A percentile compares a stretch with the other conserved stretches of the same genome.
Evolutionary conservation across 2,329 filamentous ascomycete species (phyloP).

Genomic region (Pseudohalonectria lignicola): DNA sequence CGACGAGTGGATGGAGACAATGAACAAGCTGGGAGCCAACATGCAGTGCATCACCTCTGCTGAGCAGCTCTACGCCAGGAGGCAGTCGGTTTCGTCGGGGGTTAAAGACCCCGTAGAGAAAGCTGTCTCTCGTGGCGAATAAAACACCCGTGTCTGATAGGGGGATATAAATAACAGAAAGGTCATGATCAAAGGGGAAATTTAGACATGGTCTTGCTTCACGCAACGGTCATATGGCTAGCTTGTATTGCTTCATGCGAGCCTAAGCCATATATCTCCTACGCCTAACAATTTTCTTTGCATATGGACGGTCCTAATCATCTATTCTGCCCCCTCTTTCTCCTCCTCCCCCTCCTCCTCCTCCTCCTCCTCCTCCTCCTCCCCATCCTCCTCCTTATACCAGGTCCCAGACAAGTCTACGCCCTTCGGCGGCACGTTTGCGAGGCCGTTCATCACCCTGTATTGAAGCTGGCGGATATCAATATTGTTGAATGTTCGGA

Average conservation of each 20-base stretch:
- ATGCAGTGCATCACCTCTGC: conserved; percentile 80
- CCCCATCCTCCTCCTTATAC: conserved; percentile 10
- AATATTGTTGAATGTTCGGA: conserved; percentile 27
- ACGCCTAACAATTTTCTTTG: too few relatives aligned
- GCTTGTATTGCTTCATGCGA: too few relatives aligned
- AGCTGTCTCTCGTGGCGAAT: too few relatives aligned
- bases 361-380: conserved; percentile 6
- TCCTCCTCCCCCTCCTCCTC: not conserved
- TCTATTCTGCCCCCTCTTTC: not conserved
- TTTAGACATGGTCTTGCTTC: too few relatives aligned
- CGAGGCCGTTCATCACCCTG: conserved; percentile 22
- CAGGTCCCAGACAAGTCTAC: conserved; percentile 26
- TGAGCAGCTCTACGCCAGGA: conserved; percentile 49
- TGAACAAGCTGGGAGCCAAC: conserved; percentile 86
- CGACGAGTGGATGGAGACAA: conserved; percentile 92
- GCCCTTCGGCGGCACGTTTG: conserved; percentile 17
- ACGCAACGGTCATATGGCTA: too few relatives aligned
- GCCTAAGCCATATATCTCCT: too few relatives aligned
- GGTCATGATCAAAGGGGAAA: too few relatives aligned
- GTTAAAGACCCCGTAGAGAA: too few relatives aligned
- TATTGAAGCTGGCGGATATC: conserved; percentile 26
- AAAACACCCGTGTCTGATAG: too few relatives aligned
- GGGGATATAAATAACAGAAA: too few relatives aligned
- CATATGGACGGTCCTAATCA: not conserved
- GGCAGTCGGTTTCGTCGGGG: conserved; percentile 11